Evolutionary conservation across 805 yeast genomes (phyloP), one percentile per base, ranked within the genome.

Genomic region (Ogataea neopini): DNA sequence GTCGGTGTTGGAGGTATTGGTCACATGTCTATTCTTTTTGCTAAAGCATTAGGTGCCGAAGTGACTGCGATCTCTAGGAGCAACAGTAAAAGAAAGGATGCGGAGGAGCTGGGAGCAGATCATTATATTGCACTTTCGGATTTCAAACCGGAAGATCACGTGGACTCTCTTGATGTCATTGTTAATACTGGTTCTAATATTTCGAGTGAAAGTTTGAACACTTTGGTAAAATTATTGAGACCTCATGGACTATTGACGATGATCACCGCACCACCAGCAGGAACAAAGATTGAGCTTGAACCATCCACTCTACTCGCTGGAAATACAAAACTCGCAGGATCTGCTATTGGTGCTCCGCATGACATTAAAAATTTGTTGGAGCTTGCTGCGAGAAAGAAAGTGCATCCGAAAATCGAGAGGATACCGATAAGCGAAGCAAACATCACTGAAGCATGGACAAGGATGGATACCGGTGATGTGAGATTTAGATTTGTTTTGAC

Each of bases 1-100:
- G 74, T 77, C 48, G 87, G 86, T 45, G 73, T 83, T 49, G 88
- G 88, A 43, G 88, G 88, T 26, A 72, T 83, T 47, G 88, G 88
- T 40, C 84, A 80, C 69, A 72, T 80, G 72, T 83, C 76, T n/a
- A 63, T 83, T 43, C 73, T 74, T 61, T 77, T 78, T 53, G 83
- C 86, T 35, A 70, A 70, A 51, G 86, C 86, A 5, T 60, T 82
- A 53, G 88, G 86, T 28, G 83, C 84, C 20, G 82, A 80, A 49
- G 84, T 80, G 17, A 70, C 70, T 44, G 80, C 81, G 11, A 67
- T 82, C 54, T 77, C 84, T 4, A 75, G 86, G 56, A 62, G 75
- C 40, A 62, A 65, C 35, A 56, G 64, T 19, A 82, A 82, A 69
- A 76, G 70, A 54, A 76, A 63, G 15, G 80, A 76, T 48, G 84